phyloP scores from a whole-genome alignment of 192 early-diverging fungal species.

The Coemansia sp. region DNA sequence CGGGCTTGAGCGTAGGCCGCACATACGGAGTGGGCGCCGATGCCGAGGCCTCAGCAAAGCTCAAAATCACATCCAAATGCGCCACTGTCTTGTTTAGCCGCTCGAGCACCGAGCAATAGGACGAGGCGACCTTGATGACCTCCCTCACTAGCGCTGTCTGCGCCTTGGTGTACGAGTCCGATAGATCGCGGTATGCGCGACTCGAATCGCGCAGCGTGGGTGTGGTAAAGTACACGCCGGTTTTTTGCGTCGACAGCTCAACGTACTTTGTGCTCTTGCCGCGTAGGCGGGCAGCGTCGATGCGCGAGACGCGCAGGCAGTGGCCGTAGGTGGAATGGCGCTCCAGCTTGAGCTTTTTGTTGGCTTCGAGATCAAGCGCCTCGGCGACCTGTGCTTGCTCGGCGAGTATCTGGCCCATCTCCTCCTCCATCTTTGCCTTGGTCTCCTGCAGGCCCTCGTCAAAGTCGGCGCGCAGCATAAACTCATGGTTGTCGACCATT shows the following conservation, averaged over 20 bases:
- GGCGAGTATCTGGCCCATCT: constrained; percentile 55
- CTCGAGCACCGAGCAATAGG: constrained; percentile 83
- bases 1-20: constrained; percentile 63
- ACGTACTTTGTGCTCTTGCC: constrained; percentile 66
- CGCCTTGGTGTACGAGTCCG: constrained; percentile 62
- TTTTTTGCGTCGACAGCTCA: constrained; percentile 85
- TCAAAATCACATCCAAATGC: constrained; percentile 83
- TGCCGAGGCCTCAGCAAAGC: constrained; percentile 82
- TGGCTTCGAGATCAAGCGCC: constrained; percentile 70
- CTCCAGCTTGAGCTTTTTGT: constrained; percentile 90
- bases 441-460: constrained; percentile 58
- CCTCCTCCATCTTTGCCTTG: constrained; percentile 54
- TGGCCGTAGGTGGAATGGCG: constrained; percentile 78
- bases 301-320: constrained; percentile 77
- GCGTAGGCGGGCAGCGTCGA: constrained; percentile 67
- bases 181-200: constrained; percentile 58
- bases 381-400: constrained; percentile 61
- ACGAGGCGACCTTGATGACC: constrained; percentile 81
- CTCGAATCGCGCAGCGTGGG: constrained; percentile 63
- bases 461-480: constrained; percentile 82
- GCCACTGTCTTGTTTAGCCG: constrained; percentile 71
- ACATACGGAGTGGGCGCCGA: constrained; percentile 82
- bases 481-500: constrained; percentile 83
- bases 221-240: constrained; percentile 87
- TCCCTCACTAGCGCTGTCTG: constrained; percentile 81